Base-by-base conservation (phyloP, 2,329 filamentous ascomycete genomes). In the Ilyonectria mors-panacis region DNA sequence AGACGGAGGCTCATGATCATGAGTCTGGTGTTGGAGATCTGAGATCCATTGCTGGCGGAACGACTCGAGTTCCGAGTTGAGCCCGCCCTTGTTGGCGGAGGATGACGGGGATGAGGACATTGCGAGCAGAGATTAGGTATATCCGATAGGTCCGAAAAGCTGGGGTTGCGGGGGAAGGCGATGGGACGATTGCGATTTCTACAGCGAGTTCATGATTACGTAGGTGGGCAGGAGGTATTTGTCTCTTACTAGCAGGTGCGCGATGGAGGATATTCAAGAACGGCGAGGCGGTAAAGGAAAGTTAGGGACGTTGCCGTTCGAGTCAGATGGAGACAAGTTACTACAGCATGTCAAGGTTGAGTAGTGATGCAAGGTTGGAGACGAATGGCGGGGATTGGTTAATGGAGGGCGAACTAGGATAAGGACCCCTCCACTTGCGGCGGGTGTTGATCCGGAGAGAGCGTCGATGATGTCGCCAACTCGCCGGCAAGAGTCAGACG, bases 31-130 rank as follows among this genome's bases (percentile, higher is more conserved):
- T 84, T 60, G 77, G 7, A 97, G 92, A 78, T 98, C 95, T 73
- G 94, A 92, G 66, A 90, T 89, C 95, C 95, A 98, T 85, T 94
- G 88, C 76, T 89, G 88, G 71, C 95, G 91, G 82, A 98, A 98
- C 51, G 88, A 91, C 80, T 97, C 94, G 67, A 98, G 88, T 80
- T 97, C 94, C 57, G 91, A 86, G 78, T 89, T 86, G 54, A 86
- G 80, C 63, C 85, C 81, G 71, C 83, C 78, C 37, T 62, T 50
- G 53, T 70, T 66, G 58, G 62, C 53, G 39, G 71, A 63, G 26
- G 72, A 70, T 70, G 73, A 69, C 56, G 60, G n/a, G 17, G 57
- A 59, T 33, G 57, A 63, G 54, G 59, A 19, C 58, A 57, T 59
- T 55, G 48, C 44, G 66, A 62, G 37, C 12, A 13, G 51, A n/a